Evolutionary conservation across 441 rosid species (phyloP).

Genomic region (Codiaeum variegatum): DNA sequence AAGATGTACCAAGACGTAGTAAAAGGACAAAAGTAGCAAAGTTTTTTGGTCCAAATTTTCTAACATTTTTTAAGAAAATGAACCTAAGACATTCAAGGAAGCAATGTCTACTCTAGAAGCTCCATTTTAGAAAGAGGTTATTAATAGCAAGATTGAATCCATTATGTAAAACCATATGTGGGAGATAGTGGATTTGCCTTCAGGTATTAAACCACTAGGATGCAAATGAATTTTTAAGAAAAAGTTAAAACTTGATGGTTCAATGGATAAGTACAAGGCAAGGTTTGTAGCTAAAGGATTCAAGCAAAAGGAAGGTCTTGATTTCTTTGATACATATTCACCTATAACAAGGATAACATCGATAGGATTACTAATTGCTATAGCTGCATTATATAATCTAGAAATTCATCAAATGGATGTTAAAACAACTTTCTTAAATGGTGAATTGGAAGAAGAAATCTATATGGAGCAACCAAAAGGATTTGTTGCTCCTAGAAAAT

Average conservation of each 20-base stretch:
- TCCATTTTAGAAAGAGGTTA: too few relatives aligned
- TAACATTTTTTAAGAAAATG: conserved; percentile 8
- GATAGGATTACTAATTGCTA: too few relatives aligned
- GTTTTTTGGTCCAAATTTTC: not conserved
- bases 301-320: too few relatives aligned
- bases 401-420: too few relatives aligned
- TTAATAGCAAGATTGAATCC: too few relatives aligned
- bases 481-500: not conserved
- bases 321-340: too few relatives aligned
- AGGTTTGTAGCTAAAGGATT: not conserved
- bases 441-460: too few relatives aligned
- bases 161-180: conserved; percentile 10
- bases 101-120: not conserved
- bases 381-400: too few relatives aligned
- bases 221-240: too few relatives aligned
- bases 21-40: not conserved
- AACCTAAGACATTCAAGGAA: conserved; percentile 1
- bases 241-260: not conserved
- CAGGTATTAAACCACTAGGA: too few relatives aligned
- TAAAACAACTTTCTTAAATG: too few relatives aligned
- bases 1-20: not conserved
- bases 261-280: conserved; percentile 6
- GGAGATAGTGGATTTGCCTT: not conserved
- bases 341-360: too few relatives aligned
- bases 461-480: not conserved